Conservation (phyloP, 164 flowering plant genomes). For the Umbellularia californica region DNA sequence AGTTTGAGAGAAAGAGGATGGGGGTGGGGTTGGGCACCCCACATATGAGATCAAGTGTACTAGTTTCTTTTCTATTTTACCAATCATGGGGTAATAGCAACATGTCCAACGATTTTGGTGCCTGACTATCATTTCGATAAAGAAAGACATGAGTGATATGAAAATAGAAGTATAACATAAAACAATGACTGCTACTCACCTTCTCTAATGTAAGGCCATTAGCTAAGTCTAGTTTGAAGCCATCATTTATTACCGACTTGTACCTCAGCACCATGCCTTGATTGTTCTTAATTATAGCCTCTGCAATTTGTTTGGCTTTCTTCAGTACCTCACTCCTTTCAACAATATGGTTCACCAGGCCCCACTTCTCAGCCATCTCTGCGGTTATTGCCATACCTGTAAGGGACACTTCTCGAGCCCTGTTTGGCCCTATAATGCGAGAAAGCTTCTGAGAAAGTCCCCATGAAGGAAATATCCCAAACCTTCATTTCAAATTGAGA, state of each 20-base stretch:
- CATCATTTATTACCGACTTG: constrained; percentile 84
- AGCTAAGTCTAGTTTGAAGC: constrained; percentile 61
- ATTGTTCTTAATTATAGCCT: constrained; percentile 69
- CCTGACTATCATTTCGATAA: not conserved
- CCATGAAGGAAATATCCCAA: constrained; percentile 98
- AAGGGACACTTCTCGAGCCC: constrained; percentile 84
- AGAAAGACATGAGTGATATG: not conserved
- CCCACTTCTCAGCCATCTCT: constrained; percentile 78
- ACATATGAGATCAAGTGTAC: not conserved
- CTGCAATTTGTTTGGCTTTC: constrained; percentile 75
- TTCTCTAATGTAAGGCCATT: constrained; percentile 78
- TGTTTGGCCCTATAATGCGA: constrained; percentile 74
- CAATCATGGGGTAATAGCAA: not conserved
- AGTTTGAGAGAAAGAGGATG: no score
- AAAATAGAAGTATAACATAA: not conserved
- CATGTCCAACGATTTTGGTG: not conserved
- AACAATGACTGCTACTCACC: constrained; percentile 34
- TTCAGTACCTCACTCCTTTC: constrained; percentile 57
- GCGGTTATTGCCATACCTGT: constrained; percentile 68
- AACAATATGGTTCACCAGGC: constrained; percentile 82
- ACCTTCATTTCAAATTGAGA: constrained; percentile 35
- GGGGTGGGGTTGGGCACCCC: not conserved
- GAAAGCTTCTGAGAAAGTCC: constrained; percentile 95
- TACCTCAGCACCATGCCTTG: constrained; percentile 77
- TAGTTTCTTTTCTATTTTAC: not conserved